phyloP scores from a whole-genome alignment of 805 yeast species.

The Saccharomycopsis microspora region DNA sequence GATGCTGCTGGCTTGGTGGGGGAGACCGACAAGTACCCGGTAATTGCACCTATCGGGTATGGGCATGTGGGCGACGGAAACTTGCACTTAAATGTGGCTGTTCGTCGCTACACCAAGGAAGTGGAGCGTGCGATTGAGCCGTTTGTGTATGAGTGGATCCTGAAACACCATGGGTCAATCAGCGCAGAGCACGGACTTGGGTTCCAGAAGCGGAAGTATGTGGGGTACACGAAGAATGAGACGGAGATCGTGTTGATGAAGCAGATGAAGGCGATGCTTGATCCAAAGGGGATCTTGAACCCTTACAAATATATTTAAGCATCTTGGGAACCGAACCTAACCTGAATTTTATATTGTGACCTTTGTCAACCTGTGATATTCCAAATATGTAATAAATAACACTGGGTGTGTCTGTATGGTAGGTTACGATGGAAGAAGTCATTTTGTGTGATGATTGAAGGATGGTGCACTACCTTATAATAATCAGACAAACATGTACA shows the following conservation, averaged over 20 bases:
- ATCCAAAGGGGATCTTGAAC: constrained; percentile 85
- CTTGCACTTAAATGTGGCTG: constrained; percentile 86
- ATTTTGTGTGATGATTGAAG: too few relatives aligned
- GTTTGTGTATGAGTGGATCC: constrained; percentile 86
- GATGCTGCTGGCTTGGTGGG: constrained; percentile 47
- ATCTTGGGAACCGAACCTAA: too few relatives aligned
- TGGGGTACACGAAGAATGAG: constrained; percentile 72
- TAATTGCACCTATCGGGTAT: constrained; percentile 82
- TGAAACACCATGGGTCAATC: constrained; percentile 64
- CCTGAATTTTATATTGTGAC: too few relatives aligned
- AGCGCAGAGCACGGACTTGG: constrained; percentile 98
- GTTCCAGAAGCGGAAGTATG: constrained; percentile 86
- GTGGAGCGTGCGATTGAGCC: constrained; percentile 85
- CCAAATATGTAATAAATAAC: too few relatives aligned
- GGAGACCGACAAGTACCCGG: constrained; percentile 60
- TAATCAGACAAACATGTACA: too few relatives aligned
- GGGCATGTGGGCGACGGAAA: constrained; percentile 99
- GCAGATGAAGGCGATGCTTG: constrained; percentile 68
- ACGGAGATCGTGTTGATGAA: constrained; percentile 66
- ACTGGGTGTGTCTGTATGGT: too few relatives aligned
- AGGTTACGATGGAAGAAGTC: too few relatives aligned
- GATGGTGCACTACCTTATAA: too few relatives aligned
- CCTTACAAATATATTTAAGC: constrained; percentile 74
- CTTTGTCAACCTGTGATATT: too few relatives aligned
- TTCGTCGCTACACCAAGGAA: constrained; percentile 65